A percentile compares a stretch with the other conserved stretches of the same genome.
These are phyloP conservation scores for Termitomyces bulborhizus DNA, from an alignment of 768 basidiomycete species.

Conservation along the genomic window DNA sequence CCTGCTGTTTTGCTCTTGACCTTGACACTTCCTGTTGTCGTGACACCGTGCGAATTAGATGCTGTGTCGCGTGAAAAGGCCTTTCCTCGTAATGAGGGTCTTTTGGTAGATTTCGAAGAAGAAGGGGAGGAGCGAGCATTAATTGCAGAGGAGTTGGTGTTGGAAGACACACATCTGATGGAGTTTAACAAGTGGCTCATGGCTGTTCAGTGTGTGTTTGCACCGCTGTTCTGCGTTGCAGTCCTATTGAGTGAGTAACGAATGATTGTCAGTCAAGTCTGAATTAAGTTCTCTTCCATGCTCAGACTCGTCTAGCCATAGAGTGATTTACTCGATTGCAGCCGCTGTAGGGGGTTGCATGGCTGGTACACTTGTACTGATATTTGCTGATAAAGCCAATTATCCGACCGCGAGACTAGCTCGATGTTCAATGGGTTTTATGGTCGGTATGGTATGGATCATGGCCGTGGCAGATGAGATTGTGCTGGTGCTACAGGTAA, in stretches of 20 bases:
- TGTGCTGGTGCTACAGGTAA: conserved; percentile 81
- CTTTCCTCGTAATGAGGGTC: conserved; percentile 28
- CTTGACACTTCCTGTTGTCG: conserved; percentile 86
- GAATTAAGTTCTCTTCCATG: conserved; percentile 6
- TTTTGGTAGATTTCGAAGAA: conserved; percentile 68
- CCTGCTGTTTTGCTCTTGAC: conserved; percentile 86
- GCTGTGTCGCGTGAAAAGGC: conserved; percentile 34
- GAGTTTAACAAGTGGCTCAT: conserved; percentile 78
- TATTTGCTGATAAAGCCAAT: conserved; percentile 55
- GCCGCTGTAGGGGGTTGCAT: conserved; percentile 49
- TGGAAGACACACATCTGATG: conserved; percentile 63
- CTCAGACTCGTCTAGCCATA: conserved; percentile 39
- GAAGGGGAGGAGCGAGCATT: conserved; percentile 64
- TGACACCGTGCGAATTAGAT: conserved; percentile 43
- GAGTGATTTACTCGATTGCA: conserved; percentile 48
- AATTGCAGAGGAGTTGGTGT: conserved; percentile 68
- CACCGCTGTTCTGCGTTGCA: conserved; percentile 69
- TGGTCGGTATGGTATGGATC: conserved; percentile 92
- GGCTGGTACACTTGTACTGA: conserved; percentile 47
- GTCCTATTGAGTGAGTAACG: conserved; percentile 70
- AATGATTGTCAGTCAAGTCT: background rate
- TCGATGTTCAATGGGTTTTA: conserved; percentile 87
- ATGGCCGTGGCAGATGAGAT: conserved; percentile 98
- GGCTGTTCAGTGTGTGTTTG: conserved; percentile 76
- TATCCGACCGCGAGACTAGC: conserved; percentile 54